phyloP scores from a whole-genome alignment of 2,329 filamentous ascomycete genomes.

The Ceratocystis diversiconidia region DNA sequence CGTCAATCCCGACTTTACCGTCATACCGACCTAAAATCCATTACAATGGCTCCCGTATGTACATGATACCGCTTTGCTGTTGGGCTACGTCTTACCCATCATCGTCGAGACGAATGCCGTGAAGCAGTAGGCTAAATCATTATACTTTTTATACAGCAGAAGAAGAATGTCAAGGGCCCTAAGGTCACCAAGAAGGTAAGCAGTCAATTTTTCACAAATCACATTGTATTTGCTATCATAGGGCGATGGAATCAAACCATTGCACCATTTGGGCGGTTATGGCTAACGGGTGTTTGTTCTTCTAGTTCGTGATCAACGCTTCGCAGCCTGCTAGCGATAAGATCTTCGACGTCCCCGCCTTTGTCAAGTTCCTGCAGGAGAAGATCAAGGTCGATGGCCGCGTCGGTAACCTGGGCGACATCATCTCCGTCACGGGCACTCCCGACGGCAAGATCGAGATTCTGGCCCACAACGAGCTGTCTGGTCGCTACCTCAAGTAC shows the following conservation, averaged over 20 bases:
- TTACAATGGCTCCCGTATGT: slow-evolving; percentile 89
- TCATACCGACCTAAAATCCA: slow-evolving; percentile 19
- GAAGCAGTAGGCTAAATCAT: slow-evolving; percentile 90
- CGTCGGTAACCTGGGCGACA: slow-evolving; percentile 93
- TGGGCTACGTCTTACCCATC: slow-evolving; percentile 41
- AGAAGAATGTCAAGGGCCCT: slow-evolving; percentile 48
- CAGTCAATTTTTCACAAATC: slow-evolving; percentile 10
- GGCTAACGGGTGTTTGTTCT: not conserved
- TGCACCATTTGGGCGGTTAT: not conserved
- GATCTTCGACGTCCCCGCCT: slow-evolving; percentile 98
- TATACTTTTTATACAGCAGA: slow-evolving; percentile 43
- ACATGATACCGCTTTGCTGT: slow-evolving; percentile 77
- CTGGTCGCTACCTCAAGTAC: slow-evolving; percentile 99
- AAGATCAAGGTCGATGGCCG: slow-evolving; percentile 99
- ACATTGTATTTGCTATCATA: not conserved
- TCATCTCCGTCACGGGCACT: slow-evolving; percentile 74
- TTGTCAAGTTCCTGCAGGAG: slow-evolving; percentile 99
- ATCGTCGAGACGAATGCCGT: slow-evolving; percentile 31
- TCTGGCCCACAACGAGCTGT: slow-evolving; percentile 93
- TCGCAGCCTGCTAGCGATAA: slow-evolving; percentile 97
- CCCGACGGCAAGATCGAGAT: slow-evolving; percentile 98
- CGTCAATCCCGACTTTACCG: slow-evolving; percentile 18
- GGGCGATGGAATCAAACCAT: slow-evolving; percentile 16
- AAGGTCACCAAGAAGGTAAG: slow-evolving; percentile 78
- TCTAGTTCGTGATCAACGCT: slow-evolving; percentile 96